Evolutionary conservation across 169 alveolate genomes (phyloP).

Genomic region (Toxoplasma gondii): DNA sequence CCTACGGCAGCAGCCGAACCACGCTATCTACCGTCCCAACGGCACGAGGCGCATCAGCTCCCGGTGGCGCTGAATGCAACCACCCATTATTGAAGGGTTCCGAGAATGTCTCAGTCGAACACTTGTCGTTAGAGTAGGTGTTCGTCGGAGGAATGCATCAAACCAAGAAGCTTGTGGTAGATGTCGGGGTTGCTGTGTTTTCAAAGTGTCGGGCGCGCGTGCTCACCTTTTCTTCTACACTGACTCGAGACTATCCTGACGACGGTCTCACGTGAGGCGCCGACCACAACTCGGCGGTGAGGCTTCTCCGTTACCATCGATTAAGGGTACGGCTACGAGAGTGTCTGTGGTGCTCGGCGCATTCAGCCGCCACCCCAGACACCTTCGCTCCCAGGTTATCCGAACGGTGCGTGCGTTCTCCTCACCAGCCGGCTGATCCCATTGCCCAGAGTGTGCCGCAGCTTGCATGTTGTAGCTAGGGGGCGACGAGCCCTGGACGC

Average conservation of each 20-base stretch:
- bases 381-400: slow-evolving; percentile 52
- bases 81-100: slow-evolving; percentile 37
- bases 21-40: too few species aligned
- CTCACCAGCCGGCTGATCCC: slow-evolving; percentile 27
- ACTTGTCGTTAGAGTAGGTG: slow-evolving; percentile 26
- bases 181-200: too few species aligned
- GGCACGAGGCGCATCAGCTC: too few species aligned
- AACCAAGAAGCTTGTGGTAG: too few species aligned
- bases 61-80: slow-evolving; percentile 56
- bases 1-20: too few species aligned
- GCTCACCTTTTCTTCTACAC: slow-evolving; percentile 47
- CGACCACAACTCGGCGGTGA: slow-evolving; percentile 58
- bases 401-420: slow-evolving; percentile 57
- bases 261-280: slow-evolving; percentile 52
- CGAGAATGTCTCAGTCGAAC: slow-evolving; percentile 41
- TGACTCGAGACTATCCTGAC: slow-evolving; percentile 26
- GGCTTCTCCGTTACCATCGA: slow-evolving; percentile 50
- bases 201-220: neutral
- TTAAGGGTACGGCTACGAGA: slow-evolving; percentile 41
- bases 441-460: slow-evolving; percentile 35
- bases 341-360: slow-evolving; percentile 31
- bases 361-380: slow-evolving; percentile 55
- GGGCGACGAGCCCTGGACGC: slow-evolving; percentile 58
- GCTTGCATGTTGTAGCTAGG: slow-evolving; percentile 43
- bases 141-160: neutral